A percentile compares a stretch with the other conserved stretches of the same genome.
These are phyloP conservation scores for Coniferiporia weirii DNA, from an alignment of 1,284 basidiomycete species.

Conservation along the genomic window DNA sequence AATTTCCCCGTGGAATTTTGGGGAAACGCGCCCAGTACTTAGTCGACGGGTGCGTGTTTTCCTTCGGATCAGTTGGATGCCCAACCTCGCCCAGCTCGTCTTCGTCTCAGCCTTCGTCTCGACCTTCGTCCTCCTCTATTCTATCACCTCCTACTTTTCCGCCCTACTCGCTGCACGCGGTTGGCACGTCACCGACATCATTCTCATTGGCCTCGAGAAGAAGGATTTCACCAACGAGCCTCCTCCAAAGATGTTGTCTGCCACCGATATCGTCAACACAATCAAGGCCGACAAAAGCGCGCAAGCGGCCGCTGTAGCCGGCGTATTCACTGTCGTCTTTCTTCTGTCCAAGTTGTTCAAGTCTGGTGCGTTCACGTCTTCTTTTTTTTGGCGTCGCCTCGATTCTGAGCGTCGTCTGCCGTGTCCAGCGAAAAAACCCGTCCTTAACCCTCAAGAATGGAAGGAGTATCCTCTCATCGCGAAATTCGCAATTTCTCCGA, in stretches of 20 bases:
- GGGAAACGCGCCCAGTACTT: neutral
- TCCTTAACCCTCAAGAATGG: slow-evolving; percentile 74
- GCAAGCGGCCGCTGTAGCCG: slow-evolving; percentile 27
- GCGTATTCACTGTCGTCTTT: slow-evolving; percentile 32
- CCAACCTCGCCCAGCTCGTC: slow-evolving; percentile 43
- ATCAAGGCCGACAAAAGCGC: slow-evolving; percentile 20
- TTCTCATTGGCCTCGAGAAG: slow-evolving; percentile 55
- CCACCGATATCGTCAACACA: slow-evolving; percentile 21
- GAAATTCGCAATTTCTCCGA: slow-evolving; percentile 87
- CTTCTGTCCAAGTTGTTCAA: slow-evolving; percentile 42
- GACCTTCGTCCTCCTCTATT: slow-evolving; percentile 43
- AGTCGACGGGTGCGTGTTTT: neutral
- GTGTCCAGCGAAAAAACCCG: slow-evolving; percentile 50
- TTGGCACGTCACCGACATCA: slow-evolving; percentile 52
- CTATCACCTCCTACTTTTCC: slow-evolving; percentile 37
- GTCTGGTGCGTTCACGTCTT: slow-evolving; percentile 33
- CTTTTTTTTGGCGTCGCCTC: neutral
- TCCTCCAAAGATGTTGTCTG: slow-evolving; percentile 22
- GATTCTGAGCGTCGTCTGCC: neutral
- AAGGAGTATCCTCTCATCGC: slow-evolving; percentile 77
- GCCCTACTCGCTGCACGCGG: slow-evolving; percentile 45
- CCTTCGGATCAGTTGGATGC: slow-evolving; percentile 24
- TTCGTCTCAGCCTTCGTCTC: slow-evolving; percentile 48
- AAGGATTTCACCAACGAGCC: slow-evolving; percentile 20
- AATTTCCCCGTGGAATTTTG: neutral